phyloP scores from a whole-genome alignment of 371 early-diverging fungal species.

The Mucor lusitanicus region DNA sequence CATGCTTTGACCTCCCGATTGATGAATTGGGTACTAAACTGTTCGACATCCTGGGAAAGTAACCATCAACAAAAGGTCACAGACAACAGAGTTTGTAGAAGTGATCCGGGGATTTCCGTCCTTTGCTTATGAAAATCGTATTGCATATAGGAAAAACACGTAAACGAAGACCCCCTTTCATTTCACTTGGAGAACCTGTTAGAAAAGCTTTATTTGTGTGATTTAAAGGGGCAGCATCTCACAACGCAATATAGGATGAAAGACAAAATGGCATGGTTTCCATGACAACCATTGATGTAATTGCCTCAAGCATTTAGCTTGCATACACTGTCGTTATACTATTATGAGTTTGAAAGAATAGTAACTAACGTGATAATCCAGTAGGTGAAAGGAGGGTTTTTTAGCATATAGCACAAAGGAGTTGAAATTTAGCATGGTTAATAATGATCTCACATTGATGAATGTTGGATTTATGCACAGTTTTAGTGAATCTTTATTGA shows the following conservation, averaged over 20 bases:
- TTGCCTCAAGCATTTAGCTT: not conserved
- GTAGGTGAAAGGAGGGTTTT: not conserved
- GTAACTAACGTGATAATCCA: not conserved
- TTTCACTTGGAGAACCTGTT: not conserved
- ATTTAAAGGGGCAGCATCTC: not conserved
- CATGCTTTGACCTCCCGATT: slow-evolving; percentile 1
- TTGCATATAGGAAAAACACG: slow-evolving; percentile 9
- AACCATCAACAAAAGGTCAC: not conserved
- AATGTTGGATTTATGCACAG: not conserved
- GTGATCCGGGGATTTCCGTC: slow-evolving; percentile 19
- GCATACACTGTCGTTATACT: not conserved
- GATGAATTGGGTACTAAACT: not conserved
- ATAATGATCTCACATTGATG: not conserved
- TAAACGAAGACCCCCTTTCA: not conserved
- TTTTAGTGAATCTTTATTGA: not conserved
- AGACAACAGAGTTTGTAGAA: not conserved
- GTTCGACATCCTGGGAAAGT: slow-evolving; percentile 16
- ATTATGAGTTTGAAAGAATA: not conserved
- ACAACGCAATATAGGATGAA: not conserved
- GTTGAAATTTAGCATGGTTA: not conserved
- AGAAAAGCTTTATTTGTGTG: not conserved
- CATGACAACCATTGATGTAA: not conserved
- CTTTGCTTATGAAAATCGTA: slow-evolving; percentile 11
- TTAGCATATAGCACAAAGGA: not conserved
- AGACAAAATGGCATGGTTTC: not conserved